A percentile compares a stretch with the other conserved stretches of the same genome.
phyloP scores from a whole-genome alignment of 805 yeast species.

The Lachancea nothofagi region DNA sequence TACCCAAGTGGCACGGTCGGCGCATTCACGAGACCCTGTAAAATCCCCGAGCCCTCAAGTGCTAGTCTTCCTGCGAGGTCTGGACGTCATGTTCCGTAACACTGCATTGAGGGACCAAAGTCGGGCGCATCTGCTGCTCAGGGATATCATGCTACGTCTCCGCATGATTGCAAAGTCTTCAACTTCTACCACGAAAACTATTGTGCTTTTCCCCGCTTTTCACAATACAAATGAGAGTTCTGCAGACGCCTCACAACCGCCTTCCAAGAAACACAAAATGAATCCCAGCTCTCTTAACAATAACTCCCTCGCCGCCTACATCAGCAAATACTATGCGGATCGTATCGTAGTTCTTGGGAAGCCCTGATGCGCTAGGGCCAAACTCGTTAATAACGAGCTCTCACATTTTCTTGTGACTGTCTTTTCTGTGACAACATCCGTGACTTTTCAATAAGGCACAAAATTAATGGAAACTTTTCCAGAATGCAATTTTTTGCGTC shows the following conservation, averaged over 20 bases:
- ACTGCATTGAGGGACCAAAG: constrained; percentile 17
- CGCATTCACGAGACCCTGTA: neutral
- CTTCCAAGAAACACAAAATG: neutral
- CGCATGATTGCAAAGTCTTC: constrained; percentile 18
- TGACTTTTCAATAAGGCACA: too few relatives aligned
- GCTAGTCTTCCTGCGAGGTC: constrained; percentile 20
- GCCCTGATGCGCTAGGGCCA: neutral
- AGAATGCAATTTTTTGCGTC: constrained; percentile 1
- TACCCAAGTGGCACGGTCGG: constrained; percentile 2
- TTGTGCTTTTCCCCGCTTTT: constrained; percentile 1
- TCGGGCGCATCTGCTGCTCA: constrained; percentile 21
- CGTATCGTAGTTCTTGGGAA: neutral
- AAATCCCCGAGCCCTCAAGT: constrained; percentile 6
- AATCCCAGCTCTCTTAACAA: neutral
- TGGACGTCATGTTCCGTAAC: constrained; percentile 29
- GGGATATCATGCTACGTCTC: constrained; percentile 20
- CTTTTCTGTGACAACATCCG: neutral
- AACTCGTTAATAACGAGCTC: too few relatives aligned
- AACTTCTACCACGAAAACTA: neutral
- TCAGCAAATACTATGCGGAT: constrained; percentile 26
- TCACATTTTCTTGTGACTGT: too few relatives aligned
- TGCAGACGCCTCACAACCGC: neutral
- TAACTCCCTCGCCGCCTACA: constrained; percentile 20
- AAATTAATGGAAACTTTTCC: too few relatives aligned
- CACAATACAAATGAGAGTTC: neutral